These are phyloP conservation scores for Quercus lobata DNA, from an alignment of 331 rosid genomes.

Conservation along the genomic window DNA sequence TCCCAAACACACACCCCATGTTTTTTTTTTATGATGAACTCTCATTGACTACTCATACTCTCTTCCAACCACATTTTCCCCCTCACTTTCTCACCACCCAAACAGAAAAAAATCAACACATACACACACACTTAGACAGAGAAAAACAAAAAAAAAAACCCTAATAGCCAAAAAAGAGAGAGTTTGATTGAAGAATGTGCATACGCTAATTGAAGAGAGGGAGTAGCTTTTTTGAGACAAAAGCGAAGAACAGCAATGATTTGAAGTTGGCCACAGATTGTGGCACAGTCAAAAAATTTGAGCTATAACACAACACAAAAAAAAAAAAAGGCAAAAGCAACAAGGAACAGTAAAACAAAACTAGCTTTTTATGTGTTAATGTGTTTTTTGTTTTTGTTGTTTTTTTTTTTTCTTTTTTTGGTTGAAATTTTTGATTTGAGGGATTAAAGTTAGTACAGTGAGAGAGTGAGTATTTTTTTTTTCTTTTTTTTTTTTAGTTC, in stretches of 20 bases:
- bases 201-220: slow-evolving; percentile 45
- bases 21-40: slow-evolving; percentile 23
- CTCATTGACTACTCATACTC: slow-evolving; percentile 48
- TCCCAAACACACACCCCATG: slow-evolving; percentile 88
- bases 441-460: slow-evolving; percentile 33
- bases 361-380: slow-evolving; percentile 7
- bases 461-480: background rate
- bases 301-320: slow-evolving; percentile 16
- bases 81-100: slow-evolving; percentile 37
- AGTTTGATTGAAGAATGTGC: slow-evolving; percentile 32
- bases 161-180: slow-evolving; percentile 30
- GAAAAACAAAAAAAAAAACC: slow-evolving; percentile 36
- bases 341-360: slow-evolving; percentile 26
- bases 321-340: slow-evolving; percentile 14
- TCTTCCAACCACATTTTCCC: slow-evolving; percentile 25
- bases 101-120: slow-evolving; percentile 12
- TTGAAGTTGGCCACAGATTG: slow-evolving; percentile 68
- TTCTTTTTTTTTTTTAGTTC: no score
- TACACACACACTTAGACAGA: background rate
- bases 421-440: slow-evolving; percentile 8
- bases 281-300: slow-evolving; percentile 54
- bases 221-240: slow-evolving; percentile 72
- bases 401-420: background rate
- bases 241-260: slow-evolving; percentile 72
- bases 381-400: background rate